These are phyloP conservation scores for Syzygium aqueum DNA, from an alignment of 345 rosid genomes.

Conservation along the genomic window DNA sequence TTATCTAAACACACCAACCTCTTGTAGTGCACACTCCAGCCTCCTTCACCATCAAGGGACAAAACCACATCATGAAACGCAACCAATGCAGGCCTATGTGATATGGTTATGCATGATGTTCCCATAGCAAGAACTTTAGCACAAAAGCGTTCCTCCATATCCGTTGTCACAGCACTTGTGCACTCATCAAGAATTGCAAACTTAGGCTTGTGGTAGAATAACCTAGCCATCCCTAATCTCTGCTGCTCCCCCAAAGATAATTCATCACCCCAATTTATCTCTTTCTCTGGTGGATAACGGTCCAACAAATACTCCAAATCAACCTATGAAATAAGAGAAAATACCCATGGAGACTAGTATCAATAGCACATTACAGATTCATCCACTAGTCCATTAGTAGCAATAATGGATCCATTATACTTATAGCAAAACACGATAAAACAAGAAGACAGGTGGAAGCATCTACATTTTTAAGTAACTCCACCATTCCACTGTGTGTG, in stretches of 20 bases:
- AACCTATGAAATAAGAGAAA: conserved; percentile 41
- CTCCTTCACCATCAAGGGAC: conserved; percentile 98
- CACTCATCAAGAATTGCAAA: conserved; percentile 99
- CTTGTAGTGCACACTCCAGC: conserved; percentile 76
- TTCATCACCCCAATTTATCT: conserved; percentile 97
- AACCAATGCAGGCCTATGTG: conserved; percentile 97
- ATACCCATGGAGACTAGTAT: neutral
- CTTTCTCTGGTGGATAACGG: conserved; percentile 82
- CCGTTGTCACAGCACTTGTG: conserved; percentile 99
- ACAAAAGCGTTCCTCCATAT: conserved; percentile 98
- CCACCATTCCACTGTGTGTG: conserved; percentile 69
- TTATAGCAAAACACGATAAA: neutral
- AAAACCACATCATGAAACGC: conserved; percentile 95
- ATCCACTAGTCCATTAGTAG: neutral
- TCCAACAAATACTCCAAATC: conserved; percentile 89
- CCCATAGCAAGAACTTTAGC: conserved; percentile 98
- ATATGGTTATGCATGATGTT: conserved; percentile 98
- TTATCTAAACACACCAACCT: conserved; percentile 38
- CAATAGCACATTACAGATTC: neutral
- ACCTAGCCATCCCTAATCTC: conserved; percentile 96
- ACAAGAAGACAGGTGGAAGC: conserved; percentile 5
- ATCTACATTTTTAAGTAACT: conserved; percentile 80
- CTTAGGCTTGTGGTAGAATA: conserved; percentile 95
- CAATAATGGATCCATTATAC: neutral
- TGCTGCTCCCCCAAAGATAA: conserved; percentile 98